These are phyloP conservation scores for Claviceps purpurea DNA, from an alignment of 2,329 filamentous ascomycete genomes.

Conservation along the genomic window DNA sequence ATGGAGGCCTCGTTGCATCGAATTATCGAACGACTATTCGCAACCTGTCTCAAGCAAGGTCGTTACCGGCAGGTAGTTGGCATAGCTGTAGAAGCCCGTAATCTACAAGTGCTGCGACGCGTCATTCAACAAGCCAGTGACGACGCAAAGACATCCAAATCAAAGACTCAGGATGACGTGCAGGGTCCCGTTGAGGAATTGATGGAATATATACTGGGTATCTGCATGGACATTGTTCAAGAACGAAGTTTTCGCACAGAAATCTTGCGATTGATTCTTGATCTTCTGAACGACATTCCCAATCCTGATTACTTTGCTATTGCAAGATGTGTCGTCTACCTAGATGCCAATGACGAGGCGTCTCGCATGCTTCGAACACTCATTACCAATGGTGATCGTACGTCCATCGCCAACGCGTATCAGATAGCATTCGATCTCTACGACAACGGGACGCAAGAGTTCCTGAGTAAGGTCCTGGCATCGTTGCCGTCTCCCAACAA, in stretches of 20 bases:
- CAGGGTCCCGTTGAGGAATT: conserved; percentile 68
- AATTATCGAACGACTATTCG: conserved; percentile 81
- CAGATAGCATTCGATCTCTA: conserved; percentile 97
- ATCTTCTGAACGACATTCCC: conserved; percentile 84
- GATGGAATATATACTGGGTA: conserved; percentile 90
- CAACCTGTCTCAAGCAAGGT: conserved; percentile 73
- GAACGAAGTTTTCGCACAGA: conserved; percentile 72
- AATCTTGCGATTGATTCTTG: conserved; percentile 85
- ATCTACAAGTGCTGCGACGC: conserved; percentile 71
- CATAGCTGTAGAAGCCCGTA: conserved; percentile 89
- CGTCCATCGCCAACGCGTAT: conserved; percentile 76
- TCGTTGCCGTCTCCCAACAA: conserved; percentile 50
- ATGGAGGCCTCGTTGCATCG: conserved; percentile 70
- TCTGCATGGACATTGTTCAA: conserved; percentile 96
- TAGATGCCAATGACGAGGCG: conserved; percentile 84
- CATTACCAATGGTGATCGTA: conserved; percentile 63
- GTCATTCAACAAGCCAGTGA: conserved; percentile 83
- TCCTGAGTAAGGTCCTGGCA: conserved; percentile 76
- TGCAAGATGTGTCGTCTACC: conserved; percentile 91
- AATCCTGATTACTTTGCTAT: conserved; percentile 96
- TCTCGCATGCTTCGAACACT: conserved; percentile 74
- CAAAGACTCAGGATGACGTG: conserved; percentile 34
- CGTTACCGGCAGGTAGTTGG: conserved; percentile 93
- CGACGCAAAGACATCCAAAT: conserved; percentile 60
- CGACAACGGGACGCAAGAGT: conserved; percentile 97